Evolutionary conservation across 192 early-diverging fungal species (phyloP), one percentile per base, ranked within the genome.

Genomic region (Gryganskiella cystojenkinii): DNA sequence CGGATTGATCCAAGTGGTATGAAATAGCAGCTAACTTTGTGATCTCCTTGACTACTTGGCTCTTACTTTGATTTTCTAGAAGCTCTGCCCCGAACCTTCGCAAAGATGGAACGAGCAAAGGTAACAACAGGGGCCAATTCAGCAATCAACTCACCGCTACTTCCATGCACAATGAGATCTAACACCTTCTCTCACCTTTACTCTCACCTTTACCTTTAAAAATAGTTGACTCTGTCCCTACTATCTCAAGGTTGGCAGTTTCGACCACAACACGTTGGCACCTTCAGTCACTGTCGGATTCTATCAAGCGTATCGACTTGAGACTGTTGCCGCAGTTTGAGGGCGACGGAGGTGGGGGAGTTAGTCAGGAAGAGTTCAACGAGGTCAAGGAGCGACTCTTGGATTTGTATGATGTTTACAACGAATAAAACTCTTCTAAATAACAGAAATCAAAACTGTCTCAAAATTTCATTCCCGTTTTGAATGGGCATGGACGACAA

Each of bases 341-440:
- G 14, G 46, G 54, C 11, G 63, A 73, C 14, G 47, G 35, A 4
- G 30, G 59, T 30, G 67, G 74, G 1, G 67, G 74, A 2, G 66
- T 78, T 10, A 69, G 28, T 43, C 57, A 4, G 4, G 74, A 78
- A 27, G 74, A 78, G 33, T 78, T 78, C 60, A 44, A 49, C 24
- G 74, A 78, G 34, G 49, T 60, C 2, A 68, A 78, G 33, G 74
- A 78, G 50, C 24, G 30, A 4, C 47, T 78, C 1, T 59, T 78
- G 55, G 67, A 78, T 10, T 31, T 78, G 66, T 78, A 78, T 40
- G 74, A 78, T 56, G 64, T 78, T 7, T 78, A 78, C 50, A 64
- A 78, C 24, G 74, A 78, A 49, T 78, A 61, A 78, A 47, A 20
- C 33, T n/a, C n/a, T n/a, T n/a, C n/a, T n/a, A n/a, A n/a, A n/a